These are phyloP conservation scores for Boletus subluridellus DNA, from an alignment of 1,284 basidiomycete genomes.

Conservation along the genomic window DNA sequence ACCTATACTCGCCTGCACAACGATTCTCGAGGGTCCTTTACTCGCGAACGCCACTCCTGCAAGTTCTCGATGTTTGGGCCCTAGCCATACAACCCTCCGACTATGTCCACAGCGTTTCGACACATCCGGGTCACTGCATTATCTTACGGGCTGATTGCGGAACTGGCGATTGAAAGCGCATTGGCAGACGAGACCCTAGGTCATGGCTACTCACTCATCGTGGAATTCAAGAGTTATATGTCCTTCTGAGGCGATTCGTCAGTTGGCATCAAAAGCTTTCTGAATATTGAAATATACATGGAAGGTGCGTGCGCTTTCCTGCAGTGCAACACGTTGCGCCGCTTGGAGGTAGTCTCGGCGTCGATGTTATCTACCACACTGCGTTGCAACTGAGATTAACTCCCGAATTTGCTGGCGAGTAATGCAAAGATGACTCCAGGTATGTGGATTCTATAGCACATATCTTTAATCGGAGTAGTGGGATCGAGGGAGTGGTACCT, in stretches of 20 bases:
- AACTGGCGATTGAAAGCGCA: background rate
- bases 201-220: background rate
- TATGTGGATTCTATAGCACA: background rate
- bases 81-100: too few relatives aligned
- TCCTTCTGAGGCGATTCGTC: background rate
- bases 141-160: background rate
- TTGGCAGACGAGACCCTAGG: background rate
- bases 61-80: background rate
- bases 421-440: background rate
- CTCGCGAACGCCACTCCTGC: constrained; percentile 7
- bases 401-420: background rate
- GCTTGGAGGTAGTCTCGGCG: background rate
- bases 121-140: background rate
- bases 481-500: background rate
- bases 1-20: constrained; percentile 10
- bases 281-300: background rate
- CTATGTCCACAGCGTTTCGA: background rate
- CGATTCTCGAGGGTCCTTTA: background rate
- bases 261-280: background rate
- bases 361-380: background rate
- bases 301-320: background rate
- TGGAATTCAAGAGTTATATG: background rate
- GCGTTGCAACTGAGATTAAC: too few relatives aligned
- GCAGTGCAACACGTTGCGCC: background rate
- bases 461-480: background rate